phyloP scores from a whole-genome alignment of 139 green algal species.

The Pycnococcus provasolii region DNA sequence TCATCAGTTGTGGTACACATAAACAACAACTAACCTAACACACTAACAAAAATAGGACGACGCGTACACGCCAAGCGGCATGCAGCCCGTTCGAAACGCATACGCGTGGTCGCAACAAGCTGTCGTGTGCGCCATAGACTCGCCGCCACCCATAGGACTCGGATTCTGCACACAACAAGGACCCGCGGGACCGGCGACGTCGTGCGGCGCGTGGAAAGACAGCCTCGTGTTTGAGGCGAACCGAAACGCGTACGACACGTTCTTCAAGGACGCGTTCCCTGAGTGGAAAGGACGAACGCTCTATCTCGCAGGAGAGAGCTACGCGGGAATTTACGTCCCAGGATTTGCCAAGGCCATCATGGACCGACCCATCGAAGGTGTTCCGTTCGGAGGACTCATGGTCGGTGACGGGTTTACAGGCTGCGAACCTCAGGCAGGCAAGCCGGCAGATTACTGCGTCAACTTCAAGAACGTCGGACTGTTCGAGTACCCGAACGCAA shows the following conservation, averaged over 20 bases:
- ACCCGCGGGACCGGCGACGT: neutral
- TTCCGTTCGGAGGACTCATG: neutral
- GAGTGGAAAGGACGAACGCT: neutral
- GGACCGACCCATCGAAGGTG: slow-evolving; percentile 1
- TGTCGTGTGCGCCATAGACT: slow-evolving; percentile 8
- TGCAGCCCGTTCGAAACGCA: too few relatives aligned
- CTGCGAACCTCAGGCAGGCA: neutral
- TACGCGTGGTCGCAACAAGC: neutral
- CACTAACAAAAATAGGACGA: too few relatives aligned
- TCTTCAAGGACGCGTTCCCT: slow-evolving; percentile 10
- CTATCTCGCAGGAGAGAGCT: slow-evolving; percentile 5
- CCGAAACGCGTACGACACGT: neutral
- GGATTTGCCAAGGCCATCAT: slow-evolving; percentile 1
- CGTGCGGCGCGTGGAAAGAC: slow-evolving; percentile 10
- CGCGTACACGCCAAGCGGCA: too few relatives aligned
- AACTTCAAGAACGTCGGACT: slow-evolving; percentile 6
- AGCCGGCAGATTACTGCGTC: slow-evolving; percentile 5
- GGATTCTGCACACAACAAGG: slow-evolving; percentile 3
- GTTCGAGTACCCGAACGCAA: slow-evolving; percentile 14
- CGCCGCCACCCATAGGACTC: slow-evolving; percentile 6
- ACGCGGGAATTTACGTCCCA: slow-evolving; percentile 15
- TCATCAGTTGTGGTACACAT: too few relatives aligned
- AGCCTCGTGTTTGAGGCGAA: slow-evolving; percentile 3
- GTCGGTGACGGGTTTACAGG: slow-evolving; percentile 12
- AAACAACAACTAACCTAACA: too few relatives aligned